phyloP scores from a whole-genome alignment of 805 yeast species.

The Saccharomycopsis sp. region DNA sequence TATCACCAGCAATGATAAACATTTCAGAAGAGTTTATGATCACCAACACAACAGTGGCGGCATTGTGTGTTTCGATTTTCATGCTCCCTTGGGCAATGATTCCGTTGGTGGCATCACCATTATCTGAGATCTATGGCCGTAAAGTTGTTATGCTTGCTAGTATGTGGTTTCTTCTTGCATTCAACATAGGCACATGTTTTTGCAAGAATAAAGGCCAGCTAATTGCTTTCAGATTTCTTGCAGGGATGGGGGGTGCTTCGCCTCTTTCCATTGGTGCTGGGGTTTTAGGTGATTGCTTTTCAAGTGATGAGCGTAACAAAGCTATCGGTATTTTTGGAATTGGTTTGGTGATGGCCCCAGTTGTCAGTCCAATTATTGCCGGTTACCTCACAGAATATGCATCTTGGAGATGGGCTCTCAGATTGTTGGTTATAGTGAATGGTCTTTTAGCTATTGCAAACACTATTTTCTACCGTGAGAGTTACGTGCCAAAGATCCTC shows the following conservation, averaged over 20 bases:
- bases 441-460: constrained; percentile 42
- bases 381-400: constrained; percentile 48
- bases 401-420: constrained; percentile 61
- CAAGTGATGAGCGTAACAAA: constrained; percentile 42
- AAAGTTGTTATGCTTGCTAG: constrained; percentile 46
- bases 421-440: constrained; percentile 47
- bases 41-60: constrained; percentile 35
- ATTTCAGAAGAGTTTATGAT: constrained; percentile 42
- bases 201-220: constrained; percentile 49
- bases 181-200: constrained; percentile 56
- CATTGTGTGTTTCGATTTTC: constrained; percentile 56
- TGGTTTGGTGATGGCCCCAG: constrained; percentile 51
- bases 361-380: constrained; percentile 49
- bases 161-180: constrained; percentile 40
- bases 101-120: constrained; percentile 59
- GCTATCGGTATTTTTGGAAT: constrained; percentile 51
- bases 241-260: constrained; percentile 61
- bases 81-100: constrained; percentile 65
- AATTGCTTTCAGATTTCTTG: constrained; percentile 52
- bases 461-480: constrained; percentile 42
- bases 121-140: constrained; percentile 63
- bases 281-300: constrained; percentile 53
- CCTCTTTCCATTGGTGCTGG: constrained; percentile 69
- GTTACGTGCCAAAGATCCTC: constrained; percentile 51
- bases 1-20: constrained; percentile 51